These are phyloP conservation scores for Moesziomyces sp. DNA, from an alignment of 1,284 basidiomycete genomes.

Conservation along the genomic window DNA sequence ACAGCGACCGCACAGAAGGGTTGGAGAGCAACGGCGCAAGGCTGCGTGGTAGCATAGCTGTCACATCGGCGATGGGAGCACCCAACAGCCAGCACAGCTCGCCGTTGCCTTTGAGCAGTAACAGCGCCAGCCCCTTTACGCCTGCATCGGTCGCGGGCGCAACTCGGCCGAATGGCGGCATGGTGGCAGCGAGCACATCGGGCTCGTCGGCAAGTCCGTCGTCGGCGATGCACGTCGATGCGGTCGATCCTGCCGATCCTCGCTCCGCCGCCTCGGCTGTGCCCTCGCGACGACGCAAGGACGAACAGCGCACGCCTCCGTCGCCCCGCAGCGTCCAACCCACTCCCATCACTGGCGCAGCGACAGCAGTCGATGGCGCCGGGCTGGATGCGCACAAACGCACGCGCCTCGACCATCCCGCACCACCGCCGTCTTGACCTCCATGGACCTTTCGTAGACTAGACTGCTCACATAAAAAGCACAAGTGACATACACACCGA, in stretches of 20 bases:
- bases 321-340: conserved; percentile 4
- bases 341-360: background rate
- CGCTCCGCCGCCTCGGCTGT: background rate
- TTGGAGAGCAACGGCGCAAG: background rate
- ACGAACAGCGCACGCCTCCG: conserved; percentile 28
- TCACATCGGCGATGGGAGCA: conserved; percentile 5
- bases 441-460: too few species aligned
- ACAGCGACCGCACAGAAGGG: too few species aligned
- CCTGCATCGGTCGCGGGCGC: conserved; percentile 4
- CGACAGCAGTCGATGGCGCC: background rate
- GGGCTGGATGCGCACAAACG: conserved; percentile 6
- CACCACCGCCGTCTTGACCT: too few species aligned
- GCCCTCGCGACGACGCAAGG: conserved; percentile 15
- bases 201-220: too few species aligned
- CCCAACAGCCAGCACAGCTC: conserved; percentile 30
- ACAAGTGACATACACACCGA: too few species aligned
- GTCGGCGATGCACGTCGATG: conserved; percentile 28
- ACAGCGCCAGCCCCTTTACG: conserved; percentile 16
- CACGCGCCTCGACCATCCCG: conserved; percentile 5
- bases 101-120: conserved; percentile 26
- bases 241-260: background rate
- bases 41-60: background rate
- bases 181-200: background rate
- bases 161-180: background rate
- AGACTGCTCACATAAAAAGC: too few species aligned